These are phyloP conservation scores for Bryum argenteum DNA, from an alignment of 225 moss, liverwort and hornwort species.

Conservation along the genomic window DNA sequence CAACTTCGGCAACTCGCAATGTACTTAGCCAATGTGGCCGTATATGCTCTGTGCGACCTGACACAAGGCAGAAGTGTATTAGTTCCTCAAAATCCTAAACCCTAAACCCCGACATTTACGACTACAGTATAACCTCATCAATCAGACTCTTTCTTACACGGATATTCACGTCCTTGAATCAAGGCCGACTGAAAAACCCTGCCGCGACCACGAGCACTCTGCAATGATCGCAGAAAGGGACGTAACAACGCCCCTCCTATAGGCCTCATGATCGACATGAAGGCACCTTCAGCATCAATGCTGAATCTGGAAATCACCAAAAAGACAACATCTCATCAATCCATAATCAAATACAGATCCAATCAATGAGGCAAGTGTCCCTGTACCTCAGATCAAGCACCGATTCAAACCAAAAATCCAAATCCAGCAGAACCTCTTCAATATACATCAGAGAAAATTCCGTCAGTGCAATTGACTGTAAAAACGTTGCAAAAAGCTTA, in stretches of 20 bases:
- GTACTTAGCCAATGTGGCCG: slow-evolving; percentile 21
- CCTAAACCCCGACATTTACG: background rate
- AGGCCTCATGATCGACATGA: slow-evolving; percentile 34
- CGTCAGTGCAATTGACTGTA: too few species aligned
- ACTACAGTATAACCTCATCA: too few species aligned
- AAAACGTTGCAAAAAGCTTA: too few species aligned
- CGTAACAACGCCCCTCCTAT: slow-evolving; percentile 27
- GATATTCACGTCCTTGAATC: slow-evolving; percentile 7
- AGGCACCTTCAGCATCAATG: slow-evolving; percentile 13
- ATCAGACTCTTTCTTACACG: slow-evolving; percentile 28
- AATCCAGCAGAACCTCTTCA: too few species aligned
- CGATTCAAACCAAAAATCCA: too few species aligned
- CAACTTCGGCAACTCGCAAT: slow-evolving; percentile 30
- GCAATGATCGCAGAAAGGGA: slow-evolving; percentile 26
- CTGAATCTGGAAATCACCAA: slow-evolving; percentile 8
- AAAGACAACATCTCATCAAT: background rate
- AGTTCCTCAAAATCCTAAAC: slow-evolving; percentile 20
- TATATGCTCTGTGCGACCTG: too few species aligned
- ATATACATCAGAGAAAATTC: too few species aligned
- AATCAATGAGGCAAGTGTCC: too few species aligned
- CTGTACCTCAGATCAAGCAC: too few species aligned
- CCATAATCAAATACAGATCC: background rate
- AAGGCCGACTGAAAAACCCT: slow-evolving; percentile 23
- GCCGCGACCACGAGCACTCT: background rate
- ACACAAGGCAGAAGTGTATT: too few species aligned